A percentile compares a stretch with the other conserved stretches of the same genome.
Evolutionary conservation across 106 monocot species (phyloP).

Genomic region (Dioscorea alata): DNA sequence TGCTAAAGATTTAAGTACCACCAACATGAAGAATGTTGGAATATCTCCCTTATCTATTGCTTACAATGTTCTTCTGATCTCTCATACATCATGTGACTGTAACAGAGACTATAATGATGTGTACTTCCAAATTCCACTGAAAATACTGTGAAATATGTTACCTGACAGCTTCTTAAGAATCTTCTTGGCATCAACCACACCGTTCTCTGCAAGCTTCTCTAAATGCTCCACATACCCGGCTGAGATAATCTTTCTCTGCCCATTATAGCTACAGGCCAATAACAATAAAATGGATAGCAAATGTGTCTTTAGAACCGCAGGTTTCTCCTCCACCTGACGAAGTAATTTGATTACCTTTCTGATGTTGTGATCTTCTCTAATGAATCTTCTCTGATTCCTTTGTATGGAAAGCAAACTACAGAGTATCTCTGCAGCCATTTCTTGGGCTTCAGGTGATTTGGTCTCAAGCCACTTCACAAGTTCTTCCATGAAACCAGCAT

Average conservation of each 20-base stretch:
- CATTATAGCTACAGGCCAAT: slow-evolving; percentile 38
- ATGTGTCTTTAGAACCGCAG: slow-evolving; percentile 16
- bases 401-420: slow-evolving; percentile 29
- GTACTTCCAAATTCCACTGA: slow-evolving; percentile 7
- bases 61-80: not conserved
- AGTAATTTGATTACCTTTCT: slow-evolving; percentile 38
- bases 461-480: slow-evolving; percentile 31
- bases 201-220: slow-evolving; percentile 45
- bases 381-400: slow-evolving; percentile 36
- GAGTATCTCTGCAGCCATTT: slow-evolving; percentile 36
- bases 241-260: slow-evolving; percentile 42
- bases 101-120: not conserved
- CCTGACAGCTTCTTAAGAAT: slow-evolving; percentile 52
- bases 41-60: not conserved
- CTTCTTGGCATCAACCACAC: slow-evolving; percentile 44
- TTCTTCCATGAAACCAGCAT: slow-evolving; percentile 35
- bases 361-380: slow-evolving; percentile 45
- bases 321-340: slow-evolving; percentile 35
- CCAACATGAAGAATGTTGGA: not conserved
- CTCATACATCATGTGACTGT: not conserved
- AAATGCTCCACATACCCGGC: slow-evolving; percentile 38
- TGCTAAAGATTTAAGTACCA: not conserved
- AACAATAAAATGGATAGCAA: slow-evolving; percentile 44
- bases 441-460: slow-evolving; percentile 23
- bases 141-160: slow-evolving; percentile 31